A percentile compares a stretch with the other conserved stretches of the same genome.
Conservation (phyloP, 257 asterid genomes). For the Echites panduratus region DNA sequence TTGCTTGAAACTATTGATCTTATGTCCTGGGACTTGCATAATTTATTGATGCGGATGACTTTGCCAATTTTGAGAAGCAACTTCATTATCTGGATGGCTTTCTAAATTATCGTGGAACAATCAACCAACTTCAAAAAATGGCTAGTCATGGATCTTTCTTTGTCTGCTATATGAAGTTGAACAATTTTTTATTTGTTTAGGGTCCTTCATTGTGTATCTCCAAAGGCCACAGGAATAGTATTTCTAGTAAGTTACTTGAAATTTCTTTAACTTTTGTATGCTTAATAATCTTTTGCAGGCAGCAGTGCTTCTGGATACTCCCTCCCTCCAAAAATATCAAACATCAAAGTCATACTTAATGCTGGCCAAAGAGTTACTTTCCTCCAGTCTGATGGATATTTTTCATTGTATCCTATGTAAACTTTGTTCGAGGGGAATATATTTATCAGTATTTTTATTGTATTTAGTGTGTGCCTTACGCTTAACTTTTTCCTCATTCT, state of each 20-base stretch:
- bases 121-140: not conserved
- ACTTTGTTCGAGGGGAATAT: not conserved
- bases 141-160: not conserved
- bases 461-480: not conserved
- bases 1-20: not conserved
- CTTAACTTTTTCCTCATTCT: not conserved
- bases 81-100: not conserved
- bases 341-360: constrained; percentile 70
- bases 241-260: not conserved
- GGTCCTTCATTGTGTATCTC: not conserved
- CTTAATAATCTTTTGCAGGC: constrained; percentile 35
- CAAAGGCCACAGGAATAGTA: not conserved
- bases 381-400: constrained; percentile 90
- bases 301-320: constrained; percentile 58
- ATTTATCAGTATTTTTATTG: not conserved
- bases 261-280: not conserved
- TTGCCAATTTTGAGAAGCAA: not conserved
- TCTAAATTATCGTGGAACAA: not conserved
- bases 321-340: constrained; percentile 66
- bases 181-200: not conserved
- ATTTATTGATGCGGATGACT: not conserved
- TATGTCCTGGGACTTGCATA: not conserved
- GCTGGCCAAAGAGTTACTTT: constrained; percentile 85
- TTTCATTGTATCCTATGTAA: constrained; percentile 78
- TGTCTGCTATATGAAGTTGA: not conserved